A percentile compares a stretch with the other conserved stretches of the same genome.
Evolutionary conservation across 1,284 basidiomycete genomes (phyloP).

Genomic region (Tilletia caries): DNA sequence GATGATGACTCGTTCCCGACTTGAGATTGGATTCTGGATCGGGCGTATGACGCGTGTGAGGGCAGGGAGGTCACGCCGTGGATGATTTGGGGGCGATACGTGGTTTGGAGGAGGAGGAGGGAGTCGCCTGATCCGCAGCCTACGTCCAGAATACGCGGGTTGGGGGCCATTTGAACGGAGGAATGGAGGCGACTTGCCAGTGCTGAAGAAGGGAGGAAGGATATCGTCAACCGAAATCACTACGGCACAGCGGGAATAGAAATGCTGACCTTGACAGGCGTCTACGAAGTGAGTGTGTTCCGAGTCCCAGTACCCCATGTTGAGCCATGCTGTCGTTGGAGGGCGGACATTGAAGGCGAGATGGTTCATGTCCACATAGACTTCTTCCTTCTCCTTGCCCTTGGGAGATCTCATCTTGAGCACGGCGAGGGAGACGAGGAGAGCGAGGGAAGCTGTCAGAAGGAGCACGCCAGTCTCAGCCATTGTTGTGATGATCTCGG

Average conservation of each 20-base stretch:
- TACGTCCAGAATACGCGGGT: constrained; percentile 38
- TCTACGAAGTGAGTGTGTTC: constrained; percentile 6
- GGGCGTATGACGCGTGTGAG: constrained; percentile 30
- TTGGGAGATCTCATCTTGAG: background rate
- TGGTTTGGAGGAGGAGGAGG: constrained; percentile 31
- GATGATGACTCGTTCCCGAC: no score
- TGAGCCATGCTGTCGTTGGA: constrained; percentile 23
- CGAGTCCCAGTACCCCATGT: constrained; percentile 23
- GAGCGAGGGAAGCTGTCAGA: background rate
- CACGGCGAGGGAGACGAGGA: background rate
- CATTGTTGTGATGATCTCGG: background rate
- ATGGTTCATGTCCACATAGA: constrained; percentile 16
- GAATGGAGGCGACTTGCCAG: background rate
- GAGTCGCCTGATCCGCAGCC: constrained; percentile 50
- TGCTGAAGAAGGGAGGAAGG: background rate
- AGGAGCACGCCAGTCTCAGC: background rate
- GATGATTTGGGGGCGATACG: constrained; percentile 26
- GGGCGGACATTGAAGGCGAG: constrained; percentile 14
- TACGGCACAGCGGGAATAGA: background rate
- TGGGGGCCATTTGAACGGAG: background rate
- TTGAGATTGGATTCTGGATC: constrained; percentile 14
- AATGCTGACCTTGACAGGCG: background rate
- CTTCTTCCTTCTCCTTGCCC: constrained; percentile 11
- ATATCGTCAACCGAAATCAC: no score
- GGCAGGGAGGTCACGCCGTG: constrained; percentile 46